A percentile compares a stretch with the other conserved stretches of the same genome.
These are phyloP conservation scores for Colletotrichum tanaceti DNA, from an alignment of 2,329 filamentous ascomycete genomes.

Conservation along the genomic window DNA sequence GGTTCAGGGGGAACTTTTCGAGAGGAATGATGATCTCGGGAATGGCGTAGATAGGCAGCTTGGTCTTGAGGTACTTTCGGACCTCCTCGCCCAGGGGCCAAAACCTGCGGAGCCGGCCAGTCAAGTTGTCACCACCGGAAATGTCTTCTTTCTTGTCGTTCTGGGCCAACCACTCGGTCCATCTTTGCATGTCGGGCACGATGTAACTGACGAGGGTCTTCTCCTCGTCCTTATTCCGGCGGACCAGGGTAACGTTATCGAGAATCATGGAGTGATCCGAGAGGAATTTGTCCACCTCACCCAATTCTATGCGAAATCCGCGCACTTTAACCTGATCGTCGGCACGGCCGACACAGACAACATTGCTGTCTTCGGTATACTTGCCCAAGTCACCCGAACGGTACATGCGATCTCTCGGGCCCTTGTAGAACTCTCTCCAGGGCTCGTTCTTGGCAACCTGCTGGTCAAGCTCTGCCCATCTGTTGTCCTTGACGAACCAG, in stretches of 20 bases:
- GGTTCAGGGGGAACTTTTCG: constrained; percentile 74
- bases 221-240: constrained; percentile 87
- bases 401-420: constrained; percentile 87
- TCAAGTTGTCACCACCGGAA: constrained; percentile 1
- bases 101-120: constrained; percentile 6
- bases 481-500: constrained; percentile 83
- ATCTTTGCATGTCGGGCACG: constrained; percentile 68
- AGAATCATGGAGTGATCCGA: constrained; percentile 12
- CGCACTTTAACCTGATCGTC: constrained; percentile 96
- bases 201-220: constrained; percentile 89
- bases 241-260: constrained; percentile 72
- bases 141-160: constrained; percentile 56
- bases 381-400: constrained; percentile 87
- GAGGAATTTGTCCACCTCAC: constrained; percentile 77
- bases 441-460: constrained; percentile 65
- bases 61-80: constrained; percentile 75
- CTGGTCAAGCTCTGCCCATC: constrained; percentile 75
- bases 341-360: constrained; percentile 77
- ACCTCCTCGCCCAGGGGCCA: constrained; percentile 59
- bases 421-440: constrained; percentile 83
- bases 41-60: constrained; percentile 64
- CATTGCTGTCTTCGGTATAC: constrained; percentile 75
- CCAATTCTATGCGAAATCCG: constrained; percentile 94
- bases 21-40: constrained; percentile 18
- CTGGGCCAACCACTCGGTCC: constrained; percentile 49